Evolutionary conservation across 805 yeast genomes (phyloP).

Genomic region (Lipomyces chichibuensis): DNA sequence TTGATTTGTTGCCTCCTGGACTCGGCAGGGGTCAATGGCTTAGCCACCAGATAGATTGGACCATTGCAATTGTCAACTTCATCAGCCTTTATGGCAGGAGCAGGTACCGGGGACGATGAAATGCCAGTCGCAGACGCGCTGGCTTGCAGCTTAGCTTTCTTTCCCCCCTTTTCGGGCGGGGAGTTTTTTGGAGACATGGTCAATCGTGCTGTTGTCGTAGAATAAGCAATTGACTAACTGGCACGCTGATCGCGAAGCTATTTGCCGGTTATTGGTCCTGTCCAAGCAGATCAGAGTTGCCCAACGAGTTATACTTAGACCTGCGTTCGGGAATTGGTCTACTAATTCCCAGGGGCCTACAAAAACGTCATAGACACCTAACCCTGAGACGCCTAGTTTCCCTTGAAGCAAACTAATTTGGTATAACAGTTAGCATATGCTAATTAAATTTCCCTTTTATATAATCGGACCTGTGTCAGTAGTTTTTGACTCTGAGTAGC

Average conservation of each 20-base stretch:
- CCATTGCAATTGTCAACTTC: not conserved
- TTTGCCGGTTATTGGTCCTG: not conserved
- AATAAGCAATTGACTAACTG: not conserved
- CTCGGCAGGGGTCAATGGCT: slow-evolving; percentile 9
- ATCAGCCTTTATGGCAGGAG: not conserved
- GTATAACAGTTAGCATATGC: not conserved
- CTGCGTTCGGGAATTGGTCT: too few relatives aligned
- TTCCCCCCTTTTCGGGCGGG: slow-evolving; percentile 12
- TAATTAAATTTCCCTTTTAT: not conserved
- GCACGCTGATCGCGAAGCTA: not conserved
- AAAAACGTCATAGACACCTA: not conserved
- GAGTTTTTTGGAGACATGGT: slow-evolving; percentile 15
- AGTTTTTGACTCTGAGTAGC: not conserved
- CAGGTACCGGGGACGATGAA: not conserved
- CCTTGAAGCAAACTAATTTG: not conserved
- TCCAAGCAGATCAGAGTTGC: not conserved
- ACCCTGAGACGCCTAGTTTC: not conserved
- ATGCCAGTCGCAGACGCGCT: not conserved
- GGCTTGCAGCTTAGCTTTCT: slow-evolving; percentile 5
- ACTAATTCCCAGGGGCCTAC: not conserved
- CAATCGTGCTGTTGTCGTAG: not conserved
- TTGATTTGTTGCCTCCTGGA: slow-evolving; percentile 28
- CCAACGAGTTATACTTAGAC: not conserved
- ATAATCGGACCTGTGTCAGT: not conserved
- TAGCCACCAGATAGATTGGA: not conserved